phyloP scores from a whole-genome alignment of 495 filamentous ascomycete species.

The Xylaria intraflava region DNA sequence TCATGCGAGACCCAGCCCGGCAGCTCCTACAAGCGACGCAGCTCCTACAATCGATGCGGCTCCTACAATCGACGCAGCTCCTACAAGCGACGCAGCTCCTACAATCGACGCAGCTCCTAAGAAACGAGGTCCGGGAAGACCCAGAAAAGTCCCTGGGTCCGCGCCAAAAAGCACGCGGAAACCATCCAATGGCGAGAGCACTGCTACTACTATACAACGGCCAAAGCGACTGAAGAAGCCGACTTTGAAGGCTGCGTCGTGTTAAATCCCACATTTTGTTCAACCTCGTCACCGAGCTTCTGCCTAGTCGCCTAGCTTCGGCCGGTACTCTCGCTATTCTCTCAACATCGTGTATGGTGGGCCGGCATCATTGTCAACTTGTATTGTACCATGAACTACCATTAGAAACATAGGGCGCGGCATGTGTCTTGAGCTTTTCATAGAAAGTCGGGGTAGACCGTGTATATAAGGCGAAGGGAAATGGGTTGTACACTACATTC shows the following conservation, averaged over 20 bases:
- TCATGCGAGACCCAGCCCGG: background rate
- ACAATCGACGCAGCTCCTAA: background rate
- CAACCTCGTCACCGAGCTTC: background rate
- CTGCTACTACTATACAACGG: background rate
- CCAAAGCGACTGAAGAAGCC: background rate
- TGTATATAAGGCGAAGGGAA: background rate
- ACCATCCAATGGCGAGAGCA: background rate
- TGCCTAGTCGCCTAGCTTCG: background rate
- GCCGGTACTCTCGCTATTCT: background rate
- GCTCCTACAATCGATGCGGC: background rate
- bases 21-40: background rate
- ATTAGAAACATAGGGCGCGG: background rate
- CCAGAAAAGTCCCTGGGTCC: conserved; percentile 2
- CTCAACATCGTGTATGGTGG: background rate
- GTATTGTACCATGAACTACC: background rate
- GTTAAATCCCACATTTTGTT: background rate
- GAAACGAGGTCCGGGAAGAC: conserved; percentile 8
- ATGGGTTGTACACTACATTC: background rate
- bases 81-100: too few species aligned
- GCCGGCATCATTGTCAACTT: background rate
- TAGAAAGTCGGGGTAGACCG: background rate
- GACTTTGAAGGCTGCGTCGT: background rate
- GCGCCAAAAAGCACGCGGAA: background rate
- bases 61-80: background rate
- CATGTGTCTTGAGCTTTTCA: background rate